Percentiles rank a stretch among this genome's conserved stretches.
Evolutionary conservation across 2,329 filamentous ascomycete genomes (phyloP).

Genomic region (Trichoderma lentiforme): DNA sequence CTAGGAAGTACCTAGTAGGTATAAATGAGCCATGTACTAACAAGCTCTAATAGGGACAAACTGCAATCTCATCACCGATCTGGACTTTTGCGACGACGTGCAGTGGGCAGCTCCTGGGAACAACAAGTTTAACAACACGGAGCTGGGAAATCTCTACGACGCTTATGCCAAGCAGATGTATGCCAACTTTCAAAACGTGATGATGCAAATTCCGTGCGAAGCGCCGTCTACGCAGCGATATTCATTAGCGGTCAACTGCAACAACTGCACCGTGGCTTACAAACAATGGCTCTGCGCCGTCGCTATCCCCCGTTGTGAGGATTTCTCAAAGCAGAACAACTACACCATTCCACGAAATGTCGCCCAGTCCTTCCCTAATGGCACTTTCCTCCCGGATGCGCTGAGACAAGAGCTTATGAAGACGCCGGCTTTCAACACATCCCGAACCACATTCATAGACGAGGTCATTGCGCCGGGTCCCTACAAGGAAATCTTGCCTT

Average conservation of each 20-base stretch:
- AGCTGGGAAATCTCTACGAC: constrained; percentile 74
- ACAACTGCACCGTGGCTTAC: constrained; percentile 75
- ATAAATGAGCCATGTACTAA: not conserved
- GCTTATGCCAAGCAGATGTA: constrained; percentile 66
- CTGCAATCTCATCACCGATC: constrained; percentile 80
- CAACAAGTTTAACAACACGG: constrained; percentile 57
- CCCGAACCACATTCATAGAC: constrained; percentile 73
- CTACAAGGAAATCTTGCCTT: constrained; percentile 90
- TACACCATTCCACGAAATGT: constrained; percentile 62
- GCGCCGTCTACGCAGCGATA: constrained; percentile 70
- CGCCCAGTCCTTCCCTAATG: constrained; percentile 66
- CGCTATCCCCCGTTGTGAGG: constrained; percentile 86
- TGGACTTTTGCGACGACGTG: constrained; percentile 84
- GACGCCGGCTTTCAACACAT: constrained; percentile 39
- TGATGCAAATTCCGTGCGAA: constrained; percentile 84
- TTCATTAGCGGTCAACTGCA: constrained; percentile 74
- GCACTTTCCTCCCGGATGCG: constrained; percentile 48
- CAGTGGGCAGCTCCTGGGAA: constrained; percentile 91
- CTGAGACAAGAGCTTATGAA: constrained; percentile 24
- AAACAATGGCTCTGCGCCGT: constrained; percentile 95
- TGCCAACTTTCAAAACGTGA: constrained; percentile 72
- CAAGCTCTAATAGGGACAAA: constrained; percentile 60
- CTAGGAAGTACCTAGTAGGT: no score
- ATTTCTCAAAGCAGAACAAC: constrained; percentile 59
- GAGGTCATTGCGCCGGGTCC: constrained; percentile 71